Evolutionary conservation across 306 rosid species (phyloP), one percentile per base, ranked within the genome.

Genomic region (Betula pendula): DNA sequence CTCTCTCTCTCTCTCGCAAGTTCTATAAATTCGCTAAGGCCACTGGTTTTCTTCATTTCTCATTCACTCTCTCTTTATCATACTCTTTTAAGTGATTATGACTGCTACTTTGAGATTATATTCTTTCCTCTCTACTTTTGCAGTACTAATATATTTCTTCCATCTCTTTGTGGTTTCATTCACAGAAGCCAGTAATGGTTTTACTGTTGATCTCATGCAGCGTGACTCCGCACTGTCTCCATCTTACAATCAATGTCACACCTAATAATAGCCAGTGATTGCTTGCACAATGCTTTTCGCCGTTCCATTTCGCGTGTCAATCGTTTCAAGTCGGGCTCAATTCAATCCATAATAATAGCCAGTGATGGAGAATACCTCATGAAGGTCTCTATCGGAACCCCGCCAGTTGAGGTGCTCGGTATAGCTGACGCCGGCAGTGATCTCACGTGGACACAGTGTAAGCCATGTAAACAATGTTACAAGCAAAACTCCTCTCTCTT

Each of bases 361-460:
- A 80, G 68, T 42, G 66, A 66, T 2, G 88, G 91, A n/a, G 91
- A 85, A 78, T 92, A 85, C 56, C 72, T 85, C 10, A 84, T 90
- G 90, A 75, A 82, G 29, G 3, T 87, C 0, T 88, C 89, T 0
- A 11, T 90, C 0, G 96, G 96, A 51, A 88, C 93, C 13, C 90
- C 93, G 0, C 85, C 89, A 0, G 72, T 83, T 2, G 56, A 80
- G 40, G 3, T 84, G 10, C 63, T 84, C n/a, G 93, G 84, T 6
- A 79, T 88, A 8, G 90, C 80, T 0, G 97, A 92, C 66, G 88
- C 89, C 0, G 96, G 97, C 17, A 90, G 97, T 24, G 96, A 88
- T 22, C 88, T 90, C 0, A 87, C 72, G 0, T 90, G 93, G 96
- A 82, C 86, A 2, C 97, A 92, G 19, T 92, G 93, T 72, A 42